These are phyloP conservation scores for Gossypium stocksii DNA, from an alignment of 345 rosid species.

Conservation along the genomic window DNA sequence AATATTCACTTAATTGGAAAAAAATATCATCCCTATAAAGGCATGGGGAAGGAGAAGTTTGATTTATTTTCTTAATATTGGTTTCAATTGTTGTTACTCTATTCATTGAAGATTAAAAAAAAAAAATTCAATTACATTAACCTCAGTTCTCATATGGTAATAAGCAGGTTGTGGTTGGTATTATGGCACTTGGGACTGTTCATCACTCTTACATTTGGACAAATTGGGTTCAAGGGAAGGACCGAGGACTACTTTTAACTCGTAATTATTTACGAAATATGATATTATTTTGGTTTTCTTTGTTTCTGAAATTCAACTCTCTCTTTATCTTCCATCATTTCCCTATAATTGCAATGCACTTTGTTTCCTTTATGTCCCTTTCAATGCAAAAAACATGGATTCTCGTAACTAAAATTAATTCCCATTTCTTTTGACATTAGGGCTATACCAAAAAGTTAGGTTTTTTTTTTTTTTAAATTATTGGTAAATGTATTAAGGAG, in stretches of 20 bases:
- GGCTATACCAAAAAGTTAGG: too few species aligned
- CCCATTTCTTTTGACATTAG: not conserved
- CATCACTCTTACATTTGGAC: constrained; percentile 82
- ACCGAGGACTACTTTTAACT: constrained; percentile 54
- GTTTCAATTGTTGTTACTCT: too few species aligned
- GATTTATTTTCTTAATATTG: too few species aligned
- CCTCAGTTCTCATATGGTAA: not conserved
- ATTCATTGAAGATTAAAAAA: too few species aligned
- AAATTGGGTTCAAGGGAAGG: constrained; percentile 96
- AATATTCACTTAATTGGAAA: too few species aligned
- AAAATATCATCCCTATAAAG: too few species aligned
- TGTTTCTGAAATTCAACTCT: not conserved
- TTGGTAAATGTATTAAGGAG: too few species aligned
- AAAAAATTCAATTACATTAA: too few species aligned
- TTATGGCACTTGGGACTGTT: constrained; percentile 85
- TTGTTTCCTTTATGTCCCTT: not conserved
- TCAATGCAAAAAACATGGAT: not conserved
- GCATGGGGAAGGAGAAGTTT: too few species aligned
- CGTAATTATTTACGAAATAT: not conserved
- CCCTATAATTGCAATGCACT: not conserved
- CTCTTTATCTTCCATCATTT: too few species aligned
- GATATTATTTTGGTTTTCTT: not conserved
- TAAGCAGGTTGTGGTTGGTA: constrained; percentile 70
- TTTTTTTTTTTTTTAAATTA: too few species aligned
- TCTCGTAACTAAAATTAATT: not conserved